A percentile compares a stretch with the other conserved stretches of the same genome.
Conservation (phyloP, 495 filamentous ascomycete species). For the Penicillium taxi region DNA sequence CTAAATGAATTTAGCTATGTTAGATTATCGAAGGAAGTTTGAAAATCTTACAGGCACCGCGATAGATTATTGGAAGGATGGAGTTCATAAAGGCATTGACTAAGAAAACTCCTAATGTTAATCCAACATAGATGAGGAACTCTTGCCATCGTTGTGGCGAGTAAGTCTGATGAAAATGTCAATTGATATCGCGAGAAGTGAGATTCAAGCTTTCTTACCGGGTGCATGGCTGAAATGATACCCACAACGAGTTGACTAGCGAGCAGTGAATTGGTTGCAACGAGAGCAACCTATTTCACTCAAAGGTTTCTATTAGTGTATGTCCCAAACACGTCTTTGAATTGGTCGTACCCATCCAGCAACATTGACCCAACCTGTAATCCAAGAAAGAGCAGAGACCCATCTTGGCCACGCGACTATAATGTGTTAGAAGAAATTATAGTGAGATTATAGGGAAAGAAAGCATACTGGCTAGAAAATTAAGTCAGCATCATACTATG, state of each 20-base stretch:
- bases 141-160: constrained; percentile 55
- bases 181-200: background rate
- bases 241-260: constrained; percentile 51
- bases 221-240: constrained; percentile 47
- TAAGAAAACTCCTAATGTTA: constrained; percentile 50
- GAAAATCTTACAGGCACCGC: constrained; percentile 26
- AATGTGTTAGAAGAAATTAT: background rate
- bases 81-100: constrained; percentile 61
- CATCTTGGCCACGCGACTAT: constrained; percentile 47
- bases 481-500: constrained; percentile 6
- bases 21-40: background rate
- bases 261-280: constrained; percentile 36
- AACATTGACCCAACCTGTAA: constrained; percentile 68
- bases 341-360: constrained; percentile 52
- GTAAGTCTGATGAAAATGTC: constrained; percentile 30
- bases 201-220: constrained; percentile 8
- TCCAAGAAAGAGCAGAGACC: constrained; percentile 54
- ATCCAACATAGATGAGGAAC: constrained; percentile 60
- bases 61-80: constrained; percentile 56
- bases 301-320: constrained; percentile 2
- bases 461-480: constrained; percentile 22
- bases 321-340: background rate
- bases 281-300: constrained; percentile 49
- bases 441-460: background rate
- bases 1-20: constrained; percentile 12